phyloP scores from a whole-genome alignment of 306 rosid species.

The Elaeagnus macrophylla region DNA sequence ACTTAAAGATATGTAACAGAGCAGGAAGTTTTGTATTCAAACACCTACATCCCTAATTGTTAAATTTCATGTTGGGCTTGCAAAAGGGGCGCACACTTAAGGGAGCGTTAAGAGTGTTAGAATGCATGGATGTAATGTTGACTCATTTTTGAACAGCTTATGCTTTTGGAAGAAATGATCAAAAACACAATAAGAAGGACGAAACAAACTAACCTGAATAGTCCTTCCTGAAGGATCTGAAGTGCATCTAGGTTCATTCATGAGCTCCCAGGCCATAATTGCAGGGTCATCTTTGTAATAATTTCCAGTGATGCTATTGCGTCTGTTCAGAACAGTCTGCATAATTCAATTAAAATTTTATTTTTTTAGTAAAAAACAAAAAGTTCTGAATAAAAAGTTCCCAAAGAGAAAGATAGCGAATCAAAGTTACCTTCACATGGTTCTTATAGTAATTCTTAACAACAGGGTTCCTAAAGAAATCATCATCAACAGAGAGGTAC shows the following conservation, averaged over 20 bases:
- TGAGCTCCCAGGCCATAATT: conserved; percentile 98
- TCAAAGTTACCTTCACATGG: conserved; percentile 53
- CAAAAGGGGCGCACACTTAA: too few species aligned
- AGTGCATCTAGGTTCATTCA: conserved; percentile 85
- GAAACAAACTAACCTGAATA: conserved; percentile 48
- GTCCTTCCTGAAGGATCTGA: conserved; percentile 91
- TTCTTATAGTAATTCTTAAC: conserved; percentile 71
- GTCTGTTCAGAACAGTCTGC: conserved; percentile 66
- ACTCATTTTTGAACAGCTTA: too few species aligned
- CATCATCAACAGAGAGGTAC: conserved; percentile 72
- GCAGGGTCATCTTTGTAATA: conserved; percentile 83
- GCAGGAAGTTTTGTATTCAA: too few species aligned
- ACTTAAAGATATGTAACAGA: too few species aligned
- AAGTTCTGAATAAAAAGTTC: not conserved
- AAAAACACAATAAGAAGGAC: conserved; percentile 1
- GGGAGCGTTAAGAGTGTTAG: too few species aligned
- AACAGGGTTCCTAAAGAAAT: conserved; percentile 66
- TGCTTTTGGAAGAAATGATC: not conserved
- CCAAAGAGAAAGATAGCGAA: not conserved
- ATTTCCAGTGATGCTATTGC: conserved; percentile 54
- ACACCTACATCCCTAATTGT: too few species aligned
- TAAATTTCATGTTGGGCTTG: too few species aligned
- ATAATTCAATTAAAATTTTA: conserved; percentile 23
- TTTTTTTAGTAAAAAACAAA: not conserved
- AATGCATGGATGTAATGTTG: too few species aligned